Evolutionary conservation across 371 early-diverging fungal species (phyloP).

Genomic region (Mucor sp.): DNA sequence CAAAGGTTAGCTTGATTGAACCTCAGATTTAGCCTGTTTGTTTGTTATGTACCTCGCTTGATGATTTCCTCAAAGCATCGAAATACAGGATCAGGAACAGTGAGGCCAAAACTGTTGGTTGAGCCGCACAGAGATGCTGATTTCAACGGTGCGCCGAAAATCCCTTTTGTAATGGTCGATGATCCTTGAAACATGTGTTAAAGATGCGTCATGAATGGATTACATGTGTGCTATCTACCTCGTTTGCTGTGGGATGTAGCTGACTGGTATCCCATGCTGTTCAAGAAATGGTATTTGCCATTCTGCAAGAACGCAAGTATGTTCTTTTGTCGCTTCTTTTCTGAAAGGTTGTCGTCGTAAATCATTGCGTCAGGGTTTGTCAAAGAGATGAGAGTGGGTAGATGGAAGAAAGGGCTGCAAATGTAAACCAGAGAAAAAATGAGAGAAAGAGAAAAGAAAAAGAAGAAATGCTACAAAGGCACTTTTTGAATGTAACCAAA

Average conservation of each 20-base stretch:
- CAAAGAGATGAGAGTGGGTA: neutral
- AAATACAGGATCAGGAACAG: conserved; percentile 42
- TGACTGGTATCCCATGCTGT: conserved; percentile 12
- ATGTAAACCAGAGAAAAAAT: neutral
- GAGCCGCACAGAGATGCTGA: conserved; percentile 40
- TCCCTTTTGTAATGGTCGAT: conserved; percentile 25
- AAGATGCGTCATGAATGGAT: neutral
- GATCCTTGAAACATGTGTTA: neutral
- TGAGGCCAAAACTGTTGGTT: conserved; percentile 24
- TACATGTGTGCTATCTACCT: conserved; percentile 1
- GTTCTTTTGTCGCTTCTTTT: conserved; percentile 23
- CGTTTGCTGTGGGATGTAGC: conserved; percentile 7
- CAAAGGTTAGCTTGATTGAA: neutral
- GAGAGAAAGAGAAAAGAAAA: neutral
- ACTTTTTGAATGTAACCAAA: neutral
- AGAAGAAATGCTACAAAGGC: neutral
- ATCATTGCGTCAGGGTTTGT: conserved; percentile 2
- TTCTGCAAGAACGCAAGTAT: conserved; percentile 16
- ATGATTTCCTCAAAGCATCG: conserved; percentile 46
- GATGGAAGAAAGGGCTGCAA: neutral
- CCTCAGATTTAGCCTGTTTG: neutral
- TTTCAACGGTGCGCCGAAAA: conserved; percentile 47
- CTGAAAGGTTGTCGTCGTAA: conserved; percentile 5
- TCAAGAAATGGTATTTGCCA: conserved; percentile 17
- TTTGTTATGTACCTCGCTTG: conserved; percentile 28